phyloP scores from a whole-genome alignment of 164 flowering plant species.

The Dillenia turbinata region DNA sequence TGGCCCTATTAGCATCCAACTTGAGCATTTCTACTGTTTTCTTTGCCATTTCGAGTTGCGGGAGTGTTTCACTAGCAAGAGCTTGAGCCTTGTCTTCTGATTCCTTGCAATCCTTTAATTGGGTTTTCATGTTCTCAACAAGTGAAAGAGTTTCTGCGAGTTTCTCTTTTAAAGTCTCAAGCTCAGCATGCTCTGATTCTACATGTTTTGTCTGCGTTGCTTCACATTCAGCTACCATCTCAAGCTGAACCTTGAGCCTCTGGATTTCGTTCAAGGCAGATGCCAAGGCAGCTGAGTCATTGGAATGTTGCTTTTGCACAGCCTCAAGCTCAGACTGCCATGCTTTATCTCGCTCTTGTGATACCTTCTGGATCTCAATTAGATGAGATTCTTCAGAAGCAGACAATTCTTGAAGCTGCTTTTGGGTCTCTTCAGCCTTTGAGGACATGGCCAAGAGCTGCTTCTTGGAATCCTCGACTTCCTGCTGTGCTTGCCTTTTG shows the following conservation, averaged over 20 bases:
- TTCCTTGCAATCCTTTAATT: slow-evolving; percentile 49
- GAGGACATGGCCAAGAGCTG: slow-evolving; percentile 46
- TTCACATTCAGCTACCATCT: slow-evolving; percentile 42
- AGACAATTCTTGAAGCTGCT: slow-evolving; percentile 41
- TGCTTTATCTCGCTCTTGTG: slow-evolving; percentile 41
- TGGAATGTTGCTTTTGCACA: slow-evolving; percentile 37
- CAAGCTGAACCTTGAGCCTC: slow-evolving; percentile 55
- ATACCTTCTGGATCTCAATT: slow-evolving; percentile 35
- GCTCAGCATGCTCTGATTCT: slow-evolving; percentile 41
- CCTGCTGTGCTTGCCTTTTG: slow-evolving; percentile 50
- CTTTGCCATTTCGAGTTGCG: slow-evolving; percentile 63
- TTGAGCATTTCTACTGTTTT: slow-evolving; percentile 44
- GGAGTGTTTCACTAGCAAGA: slow-evolving; percentile 42
- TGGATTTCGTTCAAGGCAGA: slow-evolving; percentile 68
- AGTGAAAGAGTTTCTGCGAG: slow-evolving; percentile 44
- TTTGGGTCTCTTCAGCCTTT: slow-evolving; percentile 59
- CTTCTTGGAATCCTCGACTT: slow-evolving; percentile 73
- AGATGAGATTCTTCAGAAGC: slow-evolving; percentile 43
- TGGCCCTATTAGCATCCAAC: slow-evolving; percentile 41
- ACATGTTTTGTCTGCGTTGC: slow-evolving; percentile 30
- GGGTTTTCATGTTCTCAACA: slow-evolving; percentile 49
- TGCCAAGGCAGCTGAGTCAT: slow-evolving; percentile 45
- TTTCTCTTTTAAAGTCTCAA: slow-evolving; percentile 43
- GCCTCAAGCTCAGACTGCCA: slow-evolving; percentile 55
- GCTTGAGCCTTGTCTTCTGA: slow-evolving; percentile 65